Evolutionary conservation across 805 yeast species (phyloP), one percentile per base, ranked within the genome.

Genomic region (Cyberlindnera euphorbiiphila): DNA sequence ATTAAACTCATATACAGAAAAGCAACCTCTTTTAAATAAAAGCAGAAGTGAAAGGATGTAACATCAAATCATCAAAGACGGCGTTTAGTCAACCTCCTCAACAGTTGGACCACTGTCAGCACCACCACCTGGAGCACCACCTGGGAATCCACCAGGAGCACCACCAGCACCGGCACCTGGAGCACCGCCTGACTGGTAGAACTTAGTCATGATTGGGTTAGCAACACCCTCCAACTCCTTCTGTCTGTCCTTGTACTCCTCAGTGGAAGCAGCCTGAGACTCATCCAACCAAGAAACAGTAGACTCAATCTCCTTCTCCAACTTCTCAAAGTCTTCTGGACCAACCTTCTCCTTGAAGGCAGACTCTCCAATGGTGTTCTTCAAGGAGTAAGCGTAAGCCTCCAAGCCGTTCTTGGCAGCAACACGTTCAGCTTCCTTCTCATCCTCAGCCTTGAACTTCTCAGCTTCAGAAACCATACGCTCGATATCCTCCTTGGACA

Each of bases 401-500:
- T 89, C 97, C 64, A 89, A 81, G 61, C 84, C 94, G 72, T 89
- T 91, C 91, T 87, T 89, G 65, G 95, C 83, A 59, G 78, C 84
- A 60, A 89, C 83, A 76, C 98, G 87, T 54, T 78, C 68, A 64
- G 96, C 81, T 76, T 89, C 96, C 74, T 79, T 77, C 68, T 88
- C 97, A 68, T 89, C 96, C 68, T 89, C 95, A 54, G 86, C 96
- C 78, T 86, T 88, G 85, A 74, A 89, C 74, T 88, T 89, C 76
- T 91, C 97, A 62, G 98, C 98, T 70, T 91, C 97, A 50, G 85
- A 68, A 51, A 89, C 96, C 98, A 89, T 89, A 71, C 91, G 85
- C 72, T 89, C 98, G 57, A 89, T 89, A 63, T 89, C 97, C 67
- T 89, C 96, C 81, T 88, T 86, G 48, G 96, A 85, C 65, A 89